phyloP scores from a whole-genome alignment of 2,329 filamentous ascomycete species.

The Verruconis gallopava region DNA sequence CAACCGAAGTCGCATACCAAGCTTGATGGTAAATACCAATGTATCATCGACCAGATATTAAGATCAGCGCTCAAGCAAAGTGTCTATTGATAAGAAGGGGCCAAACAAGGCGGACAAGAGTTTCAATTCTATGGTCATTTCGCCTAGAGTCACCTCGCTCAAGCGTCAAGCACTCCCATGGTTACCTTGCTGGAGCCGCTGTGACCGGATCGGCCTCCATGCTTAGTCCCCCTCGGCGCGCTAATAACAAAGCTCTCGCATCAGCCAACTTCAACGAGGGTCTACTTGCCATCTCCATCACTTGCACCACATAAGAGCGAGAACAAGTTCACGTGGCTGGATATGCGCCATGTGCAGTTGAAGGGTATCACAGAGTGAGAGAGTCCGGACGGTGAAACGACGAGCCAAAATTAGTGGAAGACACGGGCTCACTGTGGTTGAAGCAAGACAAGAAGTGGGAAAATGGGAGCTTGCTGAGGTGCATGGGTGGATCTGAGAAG shows the following conservation, averaged over 20 bases:
- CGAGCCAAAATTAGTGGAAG: not conserved
- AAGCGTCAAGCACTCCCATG: no score
- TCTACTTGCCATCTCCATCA: not conserved
- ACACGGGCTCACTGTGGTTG: not conserved
- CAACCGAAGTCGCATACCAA: no score
- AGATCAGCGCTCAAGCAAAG: no score
- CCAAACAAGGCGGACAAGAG: no score
- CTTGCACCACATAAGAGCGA: not conserved
- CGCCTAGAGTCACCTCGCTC: no score
- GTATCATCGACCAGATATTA: no score
- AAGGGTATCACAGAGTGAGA: not conserved
- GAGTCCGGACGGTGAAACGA: not conserved
- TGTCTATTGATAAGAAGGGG: no score
- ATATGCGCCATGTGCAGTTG: not conserved
- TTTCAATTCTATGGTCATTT: no score
- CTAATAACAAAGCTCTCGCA: not conserved
- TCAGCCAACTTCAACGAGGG: not conserved
- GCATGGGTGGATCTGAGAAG: not conserved
- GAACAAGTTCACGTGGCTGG: not conserved
- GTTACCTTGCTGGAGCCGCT: no score
- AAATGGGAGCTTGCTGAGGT: not conserved
- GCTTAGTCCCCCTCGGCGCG: not conserved
- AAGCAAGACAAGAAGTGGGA: not conserved
- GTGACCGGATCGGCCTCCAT: no score
- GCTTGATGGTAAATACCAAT: no score